Percentiles rank a stretch among this genome's conserved stretches.
These are phyloP conservation scores for Pseudocercospora eumusae DNA, from an alignment of 2,329 filamentous ascomycete species.

Conservation along the genomic window DNA sequence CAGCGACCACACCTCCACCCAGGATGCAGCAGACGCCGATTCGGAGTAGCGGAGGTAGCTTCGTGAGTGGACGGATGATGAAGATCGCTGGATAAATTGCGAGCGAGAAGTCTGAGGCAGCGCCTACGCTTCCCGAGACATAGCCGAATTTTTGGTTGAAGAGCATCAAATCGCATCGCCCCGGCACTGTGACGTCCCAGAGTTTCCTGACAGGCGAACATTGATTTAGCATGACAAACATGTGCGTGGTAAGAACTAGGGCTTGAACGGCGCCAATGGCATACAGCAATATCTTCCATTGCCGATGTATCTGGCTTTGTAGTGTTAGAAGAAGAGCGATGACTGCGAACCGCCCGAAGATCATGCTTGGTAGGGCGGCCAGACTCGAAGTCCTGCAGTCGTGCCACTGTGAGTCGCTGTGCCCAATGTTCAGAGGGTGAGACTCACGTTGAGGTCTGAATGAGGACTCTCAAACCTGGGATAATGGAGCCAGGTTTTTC, in stretches of 20 bases:
- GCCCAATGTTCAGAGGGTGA: neutral
- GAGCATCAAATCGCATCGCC: constrained; percentile 7
- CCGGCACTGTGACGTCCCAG: constrained; percentile 13
- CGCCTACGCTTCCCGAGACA: constrained; percentile 18
- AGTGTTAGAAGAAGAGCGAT: constrained; percentile 18
- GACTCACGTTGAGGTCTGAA: constrained; percentile 8
- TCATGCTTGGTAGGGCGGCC: constrained; percentile 11
- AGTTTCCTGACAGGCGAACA: constrained; percentile 18
- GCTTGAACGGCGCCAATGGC: constrained; percentile 17
- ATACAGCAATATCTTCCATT: constrained; percentile 10
- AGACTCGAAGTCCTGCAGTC: constrained; percentile 4
- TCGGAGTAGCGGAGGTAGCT: constrained; percentile 18
- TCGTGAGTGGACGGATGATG: constrained; percentile 23
- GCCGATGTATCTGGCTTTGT: constrained; percentile 17
- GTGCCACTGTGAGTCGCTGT: neutral
- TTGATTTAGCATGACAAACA: constrained; percentile 17
- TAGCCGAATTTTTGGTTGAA: constrained; percentile 15
- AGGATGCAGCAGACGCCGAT: constrained; percentile 25
- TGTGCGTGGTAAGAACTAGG: neutral
- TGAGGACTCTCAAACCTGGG: constrained; percentile 1
- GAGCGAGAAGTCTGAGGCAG: constrained; percentile 24
- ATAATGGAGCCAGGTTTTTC: neutral
- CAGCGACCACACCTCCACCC: constrained; percentile 23
- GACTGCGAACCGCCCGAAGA: constrained; percentile 18
- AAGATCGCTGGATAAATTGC: constrained; percentile 23